phyloP scores from a whole-genome alignment of 176 grass and related monocot species.

The Poa annua region DNA sequence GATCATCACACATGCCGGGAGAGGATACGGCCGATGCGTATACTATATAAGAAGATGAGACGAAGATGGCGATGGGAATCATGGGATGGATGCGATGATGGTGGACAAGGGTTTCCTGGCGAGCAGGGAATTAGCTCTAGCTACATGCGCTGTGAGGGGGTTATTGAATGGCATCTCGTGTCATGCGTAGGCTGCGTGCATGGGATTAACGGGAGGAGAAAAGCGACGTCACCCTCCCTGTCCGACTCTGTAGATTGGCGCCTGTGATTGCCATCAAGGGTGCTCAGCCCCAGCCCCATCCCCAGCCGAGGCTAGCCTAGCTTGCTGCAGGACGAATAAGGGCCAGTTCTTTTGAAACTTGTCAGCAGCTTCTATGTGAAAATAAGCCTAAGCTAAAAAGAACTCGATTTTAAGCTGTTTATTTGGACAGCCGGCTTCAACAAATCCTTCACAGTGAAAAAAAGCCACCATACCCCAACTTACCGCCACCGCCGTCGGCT shows the following conservation, averaged over 20 bases:
- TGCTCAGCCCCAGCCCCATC: conserved; percentile 15
- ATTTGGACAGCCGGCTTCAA: too few relatives aligned
- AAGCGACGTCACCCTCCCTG: conserved; percentile 63
- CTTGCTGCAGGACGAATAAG: not conserved
- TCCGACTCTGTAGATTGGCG: conserved; percentile 44
- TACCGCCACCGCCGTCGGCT: too few relatives aligned
- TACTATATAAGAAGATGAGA: conserved; percentile 44
- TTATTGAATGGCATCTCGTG: conserved; percentile 63
- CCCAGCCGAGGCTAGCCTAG: not conserved
- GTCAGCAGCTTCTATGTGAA: too few relatives aligned
- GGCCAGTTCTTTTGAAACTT: too few relatives aligned
- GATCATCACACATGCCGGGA: not conserved
- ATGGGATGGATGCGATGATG: conserved; percentile 50
- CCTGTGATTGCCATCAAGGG: conserved; percentile 94
- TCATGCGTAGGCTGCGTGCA: conserved; percentile 58
- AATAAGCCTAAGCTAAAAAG: too few relatives aligned
- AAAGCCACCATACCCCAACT: too few relatives aligned
- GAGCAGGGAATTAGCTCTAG: conserved; percentile 63
- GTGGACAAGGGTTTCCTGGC: conserved; percentile 76
- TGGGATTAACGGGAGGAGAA: conserved; percentile 79
- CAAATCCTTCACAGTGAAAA: too few relatives aligned
- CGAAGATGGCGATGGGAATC: conserved; percentile 16
- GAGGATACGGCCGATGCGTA: conserved; percentile 21
- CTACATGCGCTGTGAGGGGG: conserved; percentile 25
- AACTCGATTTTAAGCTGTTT: too few relatives aligned